Evolutionary conservation across 768 basidiomycete species (phyloP).

Genomic region (Phlebiopsis flavidoalba): DNA sequence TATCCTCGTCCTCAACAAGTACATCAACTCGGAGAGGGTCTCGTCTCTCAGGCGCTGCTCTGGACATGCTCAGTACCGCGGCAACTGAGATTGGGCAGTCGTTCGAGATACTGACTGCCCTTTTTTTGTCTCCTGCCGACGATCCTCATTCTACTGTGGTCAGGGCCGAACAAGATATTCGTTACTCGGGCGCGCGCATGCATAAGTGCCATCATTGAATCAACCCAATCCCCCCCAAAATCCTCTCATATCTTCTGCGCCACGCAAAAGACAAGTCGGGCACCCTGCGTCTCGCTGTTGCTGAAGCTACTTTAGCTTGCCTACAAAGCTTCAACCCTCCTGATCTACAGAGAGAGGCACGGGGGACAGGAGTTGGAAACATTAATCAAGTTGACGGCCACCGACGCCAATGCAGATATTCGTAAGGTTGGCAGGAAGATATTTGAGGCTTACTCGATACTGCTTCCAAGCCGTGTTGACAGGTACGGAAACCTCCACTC

Average conservation of each 20-base stretch:
- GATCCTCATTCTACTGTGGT: conserved; percentile 59
- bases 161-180: conserved; percentile 79
- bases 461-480: conserved; percentile 65
- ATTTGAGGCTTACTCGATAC: conserved; percentile 69
- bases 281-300: conserved; percentile 56
- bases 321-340: conserved; percentile 77
- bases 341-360: conserved; percentile 64
- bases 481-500: conserved; percentile 33
- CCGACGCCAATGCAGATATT: conserved; percentile 73
- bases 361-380: conserved; percentile 64
- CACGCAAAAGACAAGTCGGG: conserved; percentile 64
- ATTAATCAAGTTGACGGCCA: conserved; percentile 60
- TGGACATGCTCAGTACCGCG: conserved; percentile 55
- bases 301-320: conserved; percentile 60
- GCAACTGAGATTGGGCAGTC: conserved; percentile 50
- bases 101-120: conserved; percentile 66
- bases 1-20: conserved; percentile 51
- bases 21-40: conserved; percentile 72
- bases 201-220: conserved; percentile 56
- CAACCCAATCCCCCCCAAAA: conserved; percentile 60
- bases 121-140: conserved; percentile 66
- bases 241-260: conserved; percentile 57
- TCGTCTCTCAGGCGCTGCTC: conserved; percentile 59
- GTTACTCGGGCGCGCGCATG: conserved; percentile 58
- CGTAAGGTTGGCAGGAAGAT: conserved; percentile 64